Evolutionary conservation across 495 filamentous ascomycete species (phyloP), one percentile per base, ranked within the genome.

Genomic region (Cairneyella variabilis): DNA sequence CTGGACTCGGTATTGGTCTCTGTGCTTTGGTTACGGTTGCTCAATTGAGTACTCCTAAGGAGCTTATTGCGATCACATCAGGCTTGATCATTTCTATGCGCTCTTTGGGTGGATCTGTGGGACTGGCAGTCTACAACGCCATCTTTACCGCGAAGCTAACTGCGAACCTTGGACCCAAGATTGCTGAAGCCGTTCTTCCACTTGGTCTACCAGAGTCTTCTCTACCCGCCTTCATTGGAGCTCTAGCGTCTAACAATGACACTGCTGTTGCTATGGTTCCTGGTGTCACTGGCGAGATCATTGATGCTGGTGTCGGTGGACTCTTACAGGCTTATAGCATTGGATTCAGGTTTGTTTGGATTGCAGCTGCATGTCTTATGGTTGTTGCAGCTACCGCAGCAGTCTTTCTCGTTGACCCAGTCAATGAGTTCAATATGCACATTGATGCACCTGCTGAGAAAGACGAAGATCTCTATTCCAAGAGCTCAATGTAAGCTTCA

Each of bases 41-140:
- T 1, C 69, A 69, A 51, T 54, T 71, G 0, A 62, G 53, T 11
- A 66, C 63, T 12, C 67, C 69, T 2, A 59, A 60, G 3, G 64
- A 67, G 44, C 53, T 69, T 7, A 66, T 71, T 34, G 56, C 67
- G 10, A 52, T 67, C 5, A 60, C 60, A 0, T 67, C 58, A 27
- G 69, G 69, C 14, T 39, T 68, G 21, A 53, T 69, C 21, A 67
- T 69, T 48, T 58, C 58, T 38, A 43, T 67, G 6, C 46, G 69
- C 1, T 67, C 64, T 25, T 51, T 69, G 18, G 66, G 69, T 9
- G 65, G 62, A 2, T 60, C 61, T n/a, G 53, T 71, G 20, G 66
- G 69, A 7, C 42, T 71, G 10, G 68, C 66, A 47, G 65, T 70
- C 25, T 65, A 44, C 46, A 57, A 51, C 32, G 54, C 54, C 17